phyloP scores from a whole-genome alignment of 106 monocot species.

The Acanthochlamys bracteata region DNA sequence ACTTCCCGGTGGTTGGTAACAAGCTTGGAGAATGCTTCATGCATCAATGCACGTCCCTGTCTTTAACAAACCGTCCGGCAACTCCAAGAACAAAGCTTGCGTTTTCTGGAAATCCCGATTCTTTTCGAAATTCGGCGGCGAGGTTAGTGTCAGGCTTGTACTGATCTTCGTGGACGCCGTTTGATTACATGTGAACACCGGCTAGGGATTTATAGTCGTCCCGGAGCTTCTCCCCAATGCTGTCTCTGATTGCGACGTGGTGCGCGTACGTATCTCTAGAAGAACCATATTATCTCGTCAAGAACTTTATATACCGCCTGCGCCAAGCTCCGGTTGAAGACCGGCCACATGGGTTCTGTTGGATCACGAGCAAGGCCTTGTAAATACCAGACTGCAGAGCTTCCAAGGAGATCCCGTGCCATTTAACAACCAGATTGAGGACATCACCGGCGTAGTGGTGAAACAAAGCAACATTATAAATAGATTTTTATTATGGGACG shows the following conservation, averaged over 20 bases:
- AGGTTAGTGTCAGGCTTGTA: constrained; percentile 46
- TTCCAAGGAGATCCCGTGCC: constrained; percentile 94
- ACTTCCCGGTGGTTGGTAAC: constrained; percentile 23
- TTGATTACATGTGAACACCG: constrained; percentile 83
- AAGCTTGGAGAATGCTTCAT: constrained; percentile 58
- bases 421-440: constrained; percentile 76
- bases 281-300: constrained; percentile 84
- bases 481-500: too few relatives aligned
- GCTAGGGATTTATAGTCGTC: constrained; percentile 81
- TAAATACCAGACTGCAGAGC: constrained; percentile 66
- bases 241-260: constrained; percentile 89
- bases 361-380: constrained; percentile 50
- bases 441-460: constrained; percentile 43
- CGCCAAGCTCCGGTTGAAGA: constrained; percentile 35
- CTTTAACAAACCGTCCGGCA: constrained; percentile 81
- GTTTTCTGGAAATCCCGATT: constrained; percentile 49
- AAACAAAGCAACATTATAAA: constrained; percentile 74
- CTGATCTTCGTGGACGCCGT: constrained; percentile 77
- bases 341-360: constrained; percentile 38
- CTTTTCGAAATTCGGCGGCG: constrained; percentile 34
- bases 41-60: constrained; percentile 85
- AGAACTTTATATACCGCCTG: constrained; percentile 57
- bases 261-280: constrained; percentile 84
- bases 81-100: constrained; percentile 69
- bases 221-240: constrained; percentile 77